Base-by-base conservation (phyloP, 2,329 filamentous ascomycete genomes). In the Aureobasidium lini region DNA sequence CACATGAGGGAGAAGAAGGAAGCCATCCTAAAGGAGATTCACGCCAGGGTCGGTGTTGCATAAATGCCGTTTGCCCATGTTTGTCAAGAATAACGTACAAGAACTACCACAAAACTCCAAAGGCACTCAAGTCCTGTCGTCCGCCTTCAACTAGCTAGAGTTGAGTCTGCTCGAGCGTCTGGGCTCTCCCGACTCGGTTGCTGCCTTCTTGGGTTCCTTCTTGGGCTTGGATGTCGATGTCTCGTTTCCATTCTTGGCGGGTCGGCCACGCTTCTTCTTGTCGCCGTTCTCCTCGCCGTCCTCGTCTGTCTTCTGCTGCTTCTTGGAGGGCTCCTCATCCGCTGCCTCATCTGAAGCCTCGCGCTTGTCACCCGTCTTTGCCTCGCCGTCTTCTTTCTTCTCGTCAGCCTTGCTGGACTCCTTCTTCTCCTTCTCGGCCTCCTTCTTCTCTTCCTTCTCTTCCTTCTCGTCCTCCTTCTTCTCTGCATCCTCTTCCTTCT, bases 131-230 rank as follows among this genome's bases (percentile, higher is more conserved):
- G 11, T 11, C 29, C 18, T 31, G 10, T 23, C 4, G 16, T 37
- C 47, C 15, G 9, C 32, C 31, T 4, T 4, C 31, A n/a, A 39
- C 36, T 32, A 57, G 15, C 15, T 40, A 36, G 57, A 50, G 52
- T 66, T 66, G 63, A 76, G 75, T 60, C 77, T 70, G 29, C 70
- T 72, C 49, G 76, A 78, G 57, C 77, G 75, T 60, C 77, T 68
- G 31, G 77, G 77, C 69, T 77, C 71, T 44, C 77, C 77, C 58
- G 74, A 71, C 53, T 73, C 77, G 32, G 77, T 79, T 10, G 77
- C 77, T 36, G 77, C 76, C 65, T 75, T 75, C 74, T 80, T 79
- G 32, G 77, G 73, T 65, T 73, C 67, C 63, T 71, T 74, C 70
- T 79, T 78, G 65, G 75, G 69, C 60, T 65, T 65, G 23, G 66